phyloP scores from a whole-genome alignment of 495 filamentous ascomycete genomes.

The Lasiosphaeriaceae sp. region DNA sequence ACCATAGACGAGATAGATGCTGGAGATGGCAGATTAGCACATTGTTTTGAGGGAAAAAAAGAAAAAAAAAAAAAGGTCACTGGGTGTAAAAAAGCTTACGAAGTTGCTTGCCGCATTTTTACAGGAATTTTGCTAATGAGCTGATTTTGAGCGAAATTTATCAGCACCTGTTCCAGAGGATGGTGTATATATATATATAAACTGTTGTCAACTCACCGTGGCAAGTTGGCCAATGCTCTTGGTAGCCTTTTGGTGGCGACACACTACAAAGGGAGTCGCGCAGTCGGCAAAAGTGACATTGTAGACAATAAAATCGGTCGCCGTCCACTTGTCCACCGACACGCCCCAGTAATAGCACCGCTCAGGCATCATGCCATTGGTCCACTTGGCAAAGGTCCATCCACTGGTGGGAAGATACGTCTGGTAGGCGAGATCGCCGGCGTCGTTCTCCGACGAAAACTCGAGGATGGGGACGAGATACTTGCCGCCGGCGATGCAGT shows the following conservation, averaged over 20 bases:
- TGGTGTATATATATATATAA: too few species aligned
- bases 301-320: slow-evolving; percentile 12
- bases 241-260: slow-evolving; percentile 1
- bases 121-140: slow-evolving; percentile 3
- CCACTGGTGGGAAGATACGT: slow-evolving; percentile 7
- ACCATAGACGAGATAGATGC: slow-evolving; percentile 11
- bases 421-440: slow-evolving; percentile 7
- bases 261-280: slow-evolving; percentile 8
- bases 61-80: background rate
- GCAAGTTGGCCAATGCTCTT: slow-evolving; percentile 9
- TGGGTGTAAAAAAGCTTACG: background rate
- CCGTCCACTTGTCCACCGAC: slow-evolving; percentile 5
- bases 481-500: slow-evolving; percentile 14
- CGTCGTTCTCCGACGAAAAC: slow-evolving; percentile 4
- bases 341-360: slow-evolving; percentile 17
- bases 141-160: background rate
- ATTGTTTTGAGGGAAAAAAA: background rate
- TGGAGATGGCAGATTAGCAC: background rate
- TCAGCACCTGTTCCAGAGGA: background rate
- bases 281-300: slow-evolving; percentile 20
- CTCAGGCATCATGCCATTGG: slow-evolving; percentile 14
- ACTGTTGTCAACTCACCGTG: background rate
- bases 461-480: slow-evolving; percentile 12
- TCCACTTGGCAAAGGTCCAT: slow-evolving; percentile 13
- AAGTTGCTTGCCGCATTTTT: slow-evolving; percentile 3